These are phyloP conservation scores for Kregervanrija fluxuum DNA, from an alignment of 805 yeast species.

Conservation along the genomic window DNA sequence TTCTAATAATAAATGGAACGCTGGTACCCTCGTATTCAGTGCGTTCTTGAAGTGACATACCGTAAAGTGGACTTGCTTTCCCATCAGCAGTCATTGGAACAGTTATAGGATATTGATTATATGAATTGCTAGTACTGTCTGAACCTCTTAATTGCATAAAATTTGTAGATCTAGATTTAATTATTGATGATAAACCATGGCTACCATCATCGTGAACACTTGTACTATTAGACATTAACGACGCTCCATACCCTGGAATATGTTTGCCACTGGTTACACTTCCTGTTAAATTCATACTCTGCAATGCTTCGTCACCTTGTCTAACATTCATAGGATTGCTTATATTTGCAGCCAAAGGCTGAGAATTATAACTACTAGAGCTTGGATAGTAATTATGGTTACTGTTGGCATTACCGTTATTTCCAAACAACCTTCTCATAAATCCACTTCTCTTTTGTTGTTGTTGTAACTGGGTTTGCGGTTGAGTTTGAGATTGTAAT, in stretches of 20 bases:
- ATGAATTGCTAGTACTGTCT: not conserved
- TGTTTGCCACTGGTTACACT: slow-evolving; percentile 3
- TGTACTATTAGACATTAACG: too few species aligned
- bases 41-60: slow-evolving; percentile 56
- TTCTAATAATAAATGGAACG: slow-evolving; percentile 65
- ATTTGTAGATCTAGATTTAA: slow-evolving; percentile 43
- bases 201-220: not conserved
- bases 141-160: slow-evolving; percentile 28
- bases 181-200: slow-evolving; percentile 15
- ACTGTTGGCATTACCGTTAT: slow-evolving; percentile 4
- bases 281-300: slow-evolving; percentile 4
- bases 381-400: not conserved
- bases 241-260: not conserved
- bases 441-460: slow-evolving; percentile 18
- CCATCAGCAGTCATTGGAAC: slow-evolving; percentile 18
- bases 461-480: not conserved
- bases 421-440: slow-evolving; percentile 27
- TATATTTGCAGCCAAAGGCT: slow-evolving; percentile 17
- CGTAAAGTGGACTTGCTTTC: slow-evolving; percentile 20
- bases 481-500: not conserved
- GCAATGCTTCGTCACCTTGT: slow-evolving; percentile 20
- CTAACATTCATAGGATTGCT: slow-evolving; percentile 27
- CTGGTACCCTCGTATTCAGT: slow-evolving; percentile 47
- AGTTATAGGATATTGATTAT: not conserved
- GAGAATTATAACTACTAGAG: slow-evolving; percentile 4